Percentiles rank a stretch among this genome's conserved stretches.
Evolutionary conservation across 768 basidiomycete species (phyloP).

Genomic region (Pleurotus eryngii): DNA sequence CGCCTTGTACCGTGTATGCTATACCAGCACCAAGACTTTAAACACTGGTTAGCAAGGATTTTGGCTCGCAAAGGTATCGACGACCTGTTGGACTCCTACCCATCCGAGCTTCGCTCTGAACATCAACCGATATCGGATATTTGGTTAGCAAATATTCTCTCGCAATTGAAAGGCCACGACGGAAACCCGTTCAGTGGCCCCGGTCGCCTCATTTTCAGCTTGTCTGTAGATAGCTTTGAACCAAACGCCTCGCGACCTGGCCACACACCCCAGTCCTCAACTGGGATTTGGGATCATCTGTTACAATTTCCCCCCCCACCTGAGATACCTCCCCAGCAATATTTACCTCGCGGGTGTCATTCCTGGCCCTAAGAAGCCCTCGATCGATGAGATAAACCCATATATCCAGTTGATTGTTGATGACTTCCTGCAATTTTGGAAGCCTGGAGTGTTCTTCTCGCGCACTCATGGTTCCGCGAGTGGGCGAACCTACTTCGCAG

Average conservation of each 20-base stretch:
- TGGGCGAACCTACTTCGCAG: not conserved
- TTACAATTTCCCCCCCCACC: not conserved
- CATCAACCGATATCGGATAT: no score
- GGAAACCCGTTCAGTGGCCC: no score
- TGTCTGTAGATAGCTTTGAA: not conserved
- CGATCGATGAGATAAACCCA: not conserved
- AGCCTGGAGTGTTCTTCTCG: not conserved
- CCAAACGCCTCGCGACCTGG: not conserved
- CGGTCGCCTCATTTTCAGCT: not conserved
- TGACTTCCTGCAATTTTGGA: not conserved
- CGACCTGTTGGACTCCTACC: slow-evolving; percentile 17
- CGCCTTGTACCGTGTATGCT: not conserved
- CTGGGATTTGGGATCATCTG: not conserved
- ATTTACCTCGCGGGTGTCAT: slow-evolving; percentile 1
- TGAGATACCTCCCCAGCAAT: not conserved
- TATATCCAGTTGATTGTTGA: not conserved
- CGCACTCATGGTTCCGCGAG: not conserved
- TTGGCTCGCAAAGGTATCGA: slow-evolving; percentile 23
- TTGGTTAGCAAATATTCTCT: no score
- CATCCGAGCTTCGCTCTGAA: not conserved
- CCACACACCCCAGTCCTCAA: not conserved
- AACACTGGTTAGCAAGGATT: slow-evolving; percentile 21
- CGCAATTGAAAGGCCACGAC: no score
- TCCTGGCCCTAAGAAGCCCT: slow-evolving; percentile 1
- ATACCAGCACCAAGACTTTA: slow-evolving; percentile 20